Conservation (phyloP, 108 stramenopile species). For the Chaetoceros muelleri region DNA sequence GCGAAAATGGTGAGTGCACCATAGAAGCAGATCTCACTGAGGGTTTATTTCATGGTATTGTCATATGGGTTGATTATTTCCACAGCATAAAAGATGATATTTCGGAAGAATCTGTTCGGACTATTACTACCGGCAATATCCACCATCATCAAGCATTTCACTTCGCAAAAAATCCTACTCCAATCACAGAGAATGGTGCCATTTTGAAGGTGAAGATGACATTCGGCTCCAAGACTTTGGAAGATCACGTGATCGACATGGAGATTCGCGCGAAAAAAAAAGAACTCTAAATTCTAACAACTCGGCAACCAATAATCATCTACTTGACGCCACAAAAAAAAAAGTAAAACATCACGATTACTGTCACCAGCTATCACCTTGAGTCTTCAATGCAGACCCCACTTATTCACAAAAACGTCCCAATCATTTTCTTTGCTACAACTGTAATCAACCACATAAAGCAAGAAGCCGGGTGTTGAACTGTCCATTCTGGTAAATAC, state of each 20-base stretch:
- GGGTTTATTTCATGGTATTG: conserved; percentile 31
- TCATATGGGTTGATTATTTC: conserved; percentile 50
- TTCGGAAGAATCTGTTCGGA: neutral
- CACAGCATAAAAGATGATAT: neutral
- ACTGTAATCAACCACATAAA: too few species aligned
- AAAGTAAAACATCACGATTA: too few species aligned
- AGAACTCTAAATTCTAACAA: too few species aligned
- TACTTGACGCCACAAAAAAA: too few species aligned
- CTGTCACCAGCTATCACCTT: too few species aligned
- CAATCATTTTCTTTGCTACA: too few species aligned
- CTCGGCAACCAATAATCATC: too few species aligned
- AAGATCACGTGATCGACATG: neutral
- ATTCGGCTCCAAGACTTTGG: neutral
- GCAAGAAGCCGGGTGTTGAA: too few species aligned
- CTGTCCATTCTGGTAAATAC: too few species aligned
- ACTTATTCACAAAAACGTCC: too few species aligned
- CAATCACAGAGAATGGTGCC: neutral
- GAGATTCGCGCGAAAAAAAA: neutral
- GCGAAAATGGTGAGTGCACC: conserved; percentile 2
- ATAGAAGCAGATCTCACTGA: neutral
- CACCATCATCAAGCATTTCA: neutral
- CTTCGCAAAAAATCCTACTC: neutral
- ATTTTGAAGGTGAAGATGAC: neutral
- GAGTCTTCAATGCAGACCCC: too few species aligned
- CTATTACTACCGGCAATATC: neutral